These are phyloP conservation scores for Draba incana DNA, from an alignment of 345 rosid genomes.

Conservation along the genomic window DNA sequence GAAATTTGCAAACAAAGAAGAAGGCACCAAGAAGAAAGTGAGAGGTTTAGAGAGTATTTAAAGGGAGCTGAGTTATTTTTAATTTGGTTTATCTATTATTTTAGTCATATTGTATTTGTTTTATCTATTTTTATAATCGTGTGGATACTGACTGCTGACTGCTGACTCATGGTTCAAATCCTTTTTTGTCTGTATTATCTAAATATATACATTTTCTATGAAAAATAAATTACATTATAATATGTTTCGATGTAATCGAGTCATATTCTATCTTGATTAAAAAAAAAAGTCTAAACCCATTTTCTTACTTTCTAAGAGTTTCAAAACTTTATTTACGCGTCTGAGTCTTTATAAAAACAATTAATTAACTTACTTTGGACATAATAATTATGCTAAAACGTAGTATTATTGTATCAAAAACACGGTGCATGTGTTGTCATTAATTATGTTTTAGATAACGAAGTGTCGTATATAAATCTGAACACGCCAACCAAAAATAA, in stretches of 20 bases:
- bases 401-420: too few species aligned
- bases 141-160: constrained; percentile 47
- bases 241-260: not conserved
- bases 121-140: constrained; percentile 5
- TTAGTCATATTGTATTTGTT: not conserved
- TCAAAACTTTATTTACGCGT: not conserved
- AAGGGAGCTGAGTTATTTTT: constrained; percentile 5
- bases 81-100: not conserved
- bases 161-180: constrained; percentile 56
- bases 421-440: too few species aligned
- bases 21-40: constrained; percentile 2
- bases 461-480: not conserved
- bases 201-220: not conserved
- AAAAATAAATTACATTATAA: not conserved
- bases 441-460: not conserved
- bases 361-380: too few species aligned
- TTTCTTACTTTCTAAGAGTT: not conserved
- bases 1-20: constrained; percentile 20
- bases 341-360: not conserved
- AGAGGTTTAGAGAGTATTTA: not conserved
- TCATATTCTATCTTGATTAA: constrained; percentile 26
- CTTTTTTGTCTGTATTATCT: constrained; percentile 28
- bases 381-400: too few species aligned
- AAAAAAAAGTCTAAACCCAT: not conserved
- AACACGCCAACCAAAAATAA: constrained; percentile 1